These are phyloP conservation scores for Pseudocercospora fijiensis DNA, from an alignment of 2,329 filamentous ascomycete genomes.

Conservation along the genomic window DNA sequence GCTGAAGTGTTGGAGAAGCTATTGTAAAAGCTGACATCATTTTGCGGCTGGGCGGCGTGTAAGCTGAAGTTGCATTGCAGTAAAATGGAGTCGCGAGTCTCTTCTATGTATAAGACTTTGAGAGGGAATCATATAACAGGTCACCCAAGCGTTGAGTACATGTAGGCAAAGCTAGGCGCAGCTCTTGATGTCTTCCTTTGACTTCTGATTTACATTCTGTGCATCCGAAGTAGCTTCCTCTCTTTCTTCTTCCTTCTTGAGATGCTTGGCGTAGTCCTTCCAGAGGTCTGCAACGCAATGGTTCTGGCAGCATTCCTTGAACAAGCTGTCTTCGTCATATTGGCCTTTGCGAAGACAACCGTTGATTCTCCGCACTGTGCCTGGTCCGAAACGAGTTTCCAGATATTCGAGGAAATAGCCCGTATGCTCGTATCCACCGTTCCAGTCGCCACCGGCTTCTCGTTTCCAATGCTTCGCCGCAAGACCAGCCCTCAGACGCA, in stretches of 20 bases:
- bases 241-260: slow-evolving; percentile 41
- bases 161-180: not conserved
- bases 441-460: slow-evolving; percentile 65
- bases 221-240: slow-evolving; percentile 20
- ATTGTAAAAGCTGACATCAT: not conserved
- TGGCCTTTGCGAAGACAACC: slow-evolving; percentile 61
- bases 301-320: slow-evolving; percentile 45
- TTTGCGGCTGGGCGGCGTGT: not conserved
- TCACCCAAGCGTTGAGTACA: not conserved
- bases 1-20: not conserved
- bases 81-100: not conserved
- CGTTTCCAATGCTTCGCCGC: slow-evolving; percentile 80
- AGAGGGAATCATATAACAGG: not conserved
- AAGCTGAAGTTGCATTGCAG: not conserved
- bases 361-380: slow-evolving; percentile 59
- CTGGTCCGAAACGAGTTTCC: slow-evolving; percentile 60
- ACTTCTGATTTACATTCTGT: slow-evolving; percentile 1
- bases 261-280: slow-evolving; percentile 63
- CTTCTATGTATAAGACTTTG: not conserved
- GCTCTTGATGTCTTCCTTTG: slow-evolving; percentile 16
- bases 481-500: slow-evolving; percentile 70
- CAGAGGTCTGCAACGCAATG: slow-evolving; percentile 67
- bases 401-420: slow-evolving; percentile 89
- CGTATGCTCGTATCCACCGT: slow-evolving; percentile 84
- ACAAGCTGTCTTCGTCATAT: slow-evolving; percentile 59